phyloP scores from a whole-genome alignment of 2,329 filamentous ascomycete genomes.

The Parascedosporium putredinis region DNA sequence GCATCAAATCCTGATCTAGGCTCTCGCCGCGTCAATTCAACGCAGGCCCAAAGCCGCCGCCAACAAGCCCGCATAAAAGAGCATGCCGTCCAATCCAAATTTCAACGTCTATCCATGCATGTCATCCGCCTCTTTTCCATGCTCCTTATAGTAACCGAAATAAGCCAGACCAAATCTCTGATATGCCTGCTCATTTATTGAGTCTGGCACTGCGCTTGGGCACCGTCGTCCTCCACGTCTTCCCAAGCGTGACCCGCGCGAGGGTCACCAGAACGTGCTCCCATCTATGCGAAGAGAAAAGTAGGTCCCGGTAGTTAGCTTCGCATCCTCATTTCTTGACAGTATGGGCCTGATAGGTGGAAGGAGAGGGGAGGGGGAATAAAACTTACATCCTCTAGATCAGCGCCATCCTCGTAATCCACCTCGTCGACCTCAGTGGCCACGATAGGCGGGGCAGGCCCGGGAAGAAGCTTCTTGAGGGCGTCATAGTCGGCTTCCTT shows the following conservation, averaged over 20 bases:
- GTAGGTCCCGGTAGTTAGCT: neutral
- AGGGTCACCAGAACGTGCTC: slow-evolving; percentile 59
- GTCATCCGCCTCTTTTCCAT: neutral
- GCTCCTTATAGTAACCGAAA: too few species aligned
- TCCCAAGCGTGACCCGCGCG: slow-evolving; percentile 57
- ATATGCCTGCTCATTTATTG: slow-evolving; percentile 38
- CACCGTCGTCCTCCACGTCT: slow-evolving; percentile 61
- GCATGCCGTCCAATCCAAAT: slow-evolving; percentile 2
- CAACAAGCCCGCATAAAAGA: neutral
- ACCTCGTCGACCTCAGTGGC: slow-evolving; percentile 78
- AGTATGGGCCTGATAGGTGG: too few species aligned
- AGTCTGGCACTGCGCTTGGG: slow-evolving; percentile 59
- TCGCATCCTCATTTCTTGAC: neutral
- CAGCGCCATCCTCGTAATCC: slow-evolving; percentile 70
- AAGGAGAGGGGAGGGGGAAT: too few species aligned
- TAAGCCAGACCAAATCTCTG: neutral
- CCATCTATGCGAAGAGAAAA: slow-evolving; percentile 42
- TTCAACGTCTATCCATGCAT: slow-evolving; percentile 6
- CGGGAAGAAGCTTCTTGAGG: slow-evolving; percentile 66
- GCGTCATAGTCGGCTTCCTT: slow-evolving; percentile 60
- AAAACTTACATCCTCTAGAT: slow-evolving; percentile 63
- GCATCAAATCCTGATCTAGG: neutral
- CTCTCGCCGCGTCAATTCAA: neutral
- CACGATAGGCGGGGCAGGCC: slow-evolving; percentile 47
- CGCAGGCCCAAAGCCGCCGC: neutral